Evolutionary conservation across 129 eudicot species (phyloP).

Genomic region (Gnaphalium uliginosum): DNA sequence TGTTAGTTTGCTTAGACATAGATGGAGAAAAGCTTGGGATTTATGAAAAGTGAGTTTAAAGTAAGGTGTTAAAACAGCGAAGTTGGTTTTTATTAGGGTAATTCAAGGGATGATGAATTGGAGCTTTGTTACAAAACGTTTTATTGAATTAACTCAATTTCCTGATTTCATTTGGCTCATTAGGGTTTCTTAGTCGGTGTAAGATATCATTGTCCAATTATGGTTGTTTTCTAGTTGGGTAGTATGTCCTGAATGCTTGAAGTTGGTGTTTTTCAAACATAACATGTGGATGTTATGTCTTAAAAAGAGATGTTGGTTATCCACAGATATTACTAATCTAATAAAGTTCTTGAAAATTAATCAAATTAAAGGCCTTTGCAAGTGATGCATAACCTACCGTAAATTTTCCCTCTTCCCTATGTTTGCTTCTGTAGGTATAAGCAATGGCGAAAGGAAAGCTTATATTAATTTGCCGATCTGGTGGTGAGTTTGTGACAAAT

Average conservation of each 20-base stretch:
- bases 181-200: neutral
- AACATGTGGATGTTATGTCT: neutral
- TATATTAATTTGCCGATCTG: conserved; percentile 74
- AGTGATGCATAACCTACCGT: conserved; percentile 6
- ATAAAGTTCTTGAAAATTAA: neutral
- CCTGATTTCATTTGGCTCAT: conserved; percentile 6
- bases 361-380: neutral
- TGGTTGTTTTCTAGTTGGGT: conserved; percentile 1
- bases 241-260: conserved; percentile 1
- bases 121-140: neutral
- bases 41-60: neutral
- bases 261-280: neutral
- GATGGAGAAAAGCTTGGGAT: conserved; percentile 3
- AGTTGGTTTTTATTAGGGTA: neutral
- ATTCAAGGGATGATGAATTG: neutral
- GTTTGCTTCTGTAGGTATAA: conserved; percentile 37
- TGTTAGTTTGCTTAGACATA: neutral
- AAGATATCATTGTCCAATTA: neutral
- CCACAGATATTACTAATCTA: neutral
- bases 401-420: conserved; percentile 19
- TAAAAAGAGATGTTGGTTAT: neutral
- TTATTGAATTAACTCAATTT: conserved; percentile 8
- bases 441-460: conserved; percentile 79
- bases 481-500: conserved; percentile 71
- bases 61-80: neutral